Evolutionary conservation across 2,329 filamentous ascomycete genomes (phyloP).

Genomic region (Hymenoscyphus infarciens): DNA sequence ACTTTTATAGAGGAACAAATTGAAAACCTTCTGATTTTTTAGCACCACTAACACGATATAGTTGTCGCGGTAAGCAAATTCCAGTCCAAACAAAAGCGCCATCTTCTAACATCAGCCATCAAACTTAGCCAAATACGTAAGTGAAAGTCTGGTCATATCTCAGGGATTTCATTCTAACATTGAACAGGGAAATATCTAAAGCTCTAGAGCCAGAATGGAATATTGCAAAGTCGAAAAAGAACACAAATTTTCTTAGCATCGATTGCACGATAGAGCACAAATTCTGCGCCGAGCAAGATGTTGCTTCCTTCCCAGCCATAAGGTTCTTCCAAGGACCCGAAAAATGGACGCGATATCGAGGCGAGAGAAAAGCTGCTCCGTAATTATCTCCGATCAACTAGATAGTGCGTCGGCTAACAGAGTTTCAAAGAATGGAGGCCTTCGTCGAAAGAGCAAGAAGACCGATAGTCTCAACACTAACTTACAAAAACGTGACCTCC

Average conservation of each 20-base stretch:
- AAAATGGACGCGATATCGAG: constrained; percentile 41
- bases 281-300: constrained; percentile 41
- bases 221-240: constrained; percentile 21
- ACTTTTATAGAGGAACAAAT: not conserved
- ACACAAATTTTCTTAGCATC: constrained; percentile 36
- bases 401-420: not conserved
- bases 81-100: not conserved
- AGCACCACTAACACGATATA: constrained; percentile 5
- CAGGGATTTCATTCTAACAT: not conserved
- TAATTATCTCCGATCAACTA: constrained; percentile 26
- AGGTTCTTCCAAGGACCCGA: constrained; percentile 40
- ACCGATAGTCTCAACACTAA: constrained; percentile 32
- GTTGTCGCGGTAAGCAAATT: constrained; percentile 19
- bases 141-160: not conserved
- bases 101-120: not conserved
- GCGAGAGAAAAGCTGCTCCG: constrained; percentile 40
- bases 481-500: constrained; percentile 28
- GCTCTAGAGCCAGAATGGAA: constrained; percentile 24
- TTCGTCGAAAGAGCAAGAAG: constrained; percentile 34
- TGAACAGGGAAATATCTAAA: constrained; percentile 20
- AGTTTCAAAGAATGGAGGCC: constrained; percentile 28
- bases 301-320: constrained; percentile 47
- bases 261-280: constrained; percentile 39
- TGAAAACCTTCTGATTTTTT: not conserved
- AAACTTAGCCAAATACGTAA: constrained; percentile 22